These are phyloP conservation scores for Suillus placidus DNA, from an alignment of 768 basidiomycete genomes.

Conservation along the genomic window DNA sequence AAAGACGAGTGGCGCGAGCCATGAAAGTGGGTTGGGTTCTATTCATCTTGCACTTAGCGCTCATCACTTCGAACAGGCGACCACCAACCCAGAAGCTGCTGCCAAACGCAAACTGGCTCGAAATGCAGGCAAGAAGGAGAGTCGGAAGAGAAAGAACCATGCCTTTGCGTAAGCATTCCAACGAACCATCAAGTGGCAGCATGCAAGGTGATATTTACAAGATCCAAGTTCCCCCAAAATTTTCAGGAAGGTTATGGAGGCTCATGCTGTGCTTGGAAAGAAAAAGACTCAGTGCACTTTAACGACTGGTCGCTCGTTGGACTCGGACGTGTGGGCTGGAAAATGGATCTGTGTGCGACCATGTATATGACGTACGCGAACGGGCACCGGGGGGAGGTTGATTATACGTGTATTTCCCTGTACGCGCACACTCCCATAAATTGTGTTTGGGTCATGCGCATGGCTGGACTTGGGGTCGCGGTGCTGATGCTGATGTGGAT, in stretches of 20 bases:
- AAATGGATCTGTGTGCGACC: conserved; percentile 25
- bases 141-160: no score
- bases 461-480: conserved; percentile 17
- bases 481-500: conserved; percentile 12
- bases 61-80: no score
- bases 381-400: conserved; percentile 12
- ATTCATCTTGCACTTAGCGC: no score
- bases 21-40: no score
- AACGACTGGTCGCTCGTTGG: conserved; percentile 29
- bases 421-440: conserved; percentile 15
- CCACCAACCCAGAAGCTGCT: no score
- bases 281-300: not conserved
- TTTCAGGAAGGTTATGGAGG: not conserved
- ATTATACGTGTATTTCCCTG: conserved; percentile 2
- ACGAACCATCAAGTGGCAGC: no score
- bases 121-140: no score
- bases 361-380: conserved; percentile 6
- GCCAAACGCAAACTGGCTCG: no score
- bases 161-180: no score
- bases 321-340: conserved; percentile 27
- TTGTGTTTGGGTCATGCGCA: conserved; percentile 11
- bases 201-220: no score
- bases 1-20: no score
- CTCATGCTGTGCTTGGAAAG: conserved; percentile 4
- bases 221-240: not conserved